Percentiles rank a stretch among this genome's conserved stretches.
Conservation (phyloP, 2,329 filamentous ascomycete genomes). For the Pseudohalonectria lignicola region DNA sequence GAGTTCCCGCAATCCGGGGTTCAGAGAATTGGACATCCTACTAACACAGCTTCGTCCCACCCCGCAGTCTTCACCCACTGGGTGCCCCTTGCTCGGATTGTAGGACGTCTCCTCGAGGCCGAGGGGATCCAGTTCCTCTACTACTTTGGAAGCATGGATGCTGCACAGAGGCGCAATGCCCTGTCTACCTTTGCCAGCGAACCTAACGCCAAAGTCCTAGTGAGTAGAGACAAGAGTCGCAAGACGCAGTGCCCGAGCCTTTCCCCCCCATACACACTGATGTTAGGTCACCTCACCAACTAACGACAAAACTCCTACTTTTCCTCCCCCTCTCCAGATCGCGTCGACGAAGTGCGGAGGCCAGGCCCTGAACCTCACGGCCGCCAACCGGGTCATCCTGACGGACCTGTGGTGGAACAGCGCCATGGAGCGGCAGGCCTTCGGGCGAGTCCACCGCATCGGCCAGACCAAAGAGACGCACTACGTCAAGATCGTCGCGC, state of each 20-base stretch:
- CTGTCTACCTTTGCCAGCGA: constrained; percentile 13
- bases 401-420: constrained; percentile 53
- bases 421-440: constrained; percentile 49
- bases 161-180: constrained; percentile 6
- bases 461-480: constrained; percentile 51
- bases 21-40: no score
- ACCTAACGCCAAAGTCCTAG: constrained; percentile 19
- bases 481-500: constrained; percentile 45
- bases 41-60: no score
- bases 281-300: no score
- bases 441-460: constrained; percentile 49
- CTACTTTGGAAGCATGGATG: constrained; percentile 16
- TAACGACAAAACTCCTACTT: no score
- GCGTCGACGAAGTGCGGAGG: constrained; percentile 21
- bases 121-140: constrained; percentile 24
- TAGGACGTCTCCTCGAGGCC: constrained; percentile 22
- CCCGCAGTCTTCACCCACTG: constrained; percentile 25
- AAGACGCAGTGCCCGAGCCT: no score
- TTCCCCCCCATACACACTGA: no score
- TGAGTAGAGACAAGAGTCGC: no score
- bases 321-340: no score
- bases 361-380: constrained; percentile 26
- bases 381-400: constrained; percentile 40
- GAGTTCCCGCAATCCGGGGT: no score
- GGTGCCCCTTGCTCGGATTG: constrained; percentile 16